Evolutionary conservation across 2,329 filamentous ascomycete genomes (phyloP).

Genomic region (Colletotrichum coccodes): DNA sequence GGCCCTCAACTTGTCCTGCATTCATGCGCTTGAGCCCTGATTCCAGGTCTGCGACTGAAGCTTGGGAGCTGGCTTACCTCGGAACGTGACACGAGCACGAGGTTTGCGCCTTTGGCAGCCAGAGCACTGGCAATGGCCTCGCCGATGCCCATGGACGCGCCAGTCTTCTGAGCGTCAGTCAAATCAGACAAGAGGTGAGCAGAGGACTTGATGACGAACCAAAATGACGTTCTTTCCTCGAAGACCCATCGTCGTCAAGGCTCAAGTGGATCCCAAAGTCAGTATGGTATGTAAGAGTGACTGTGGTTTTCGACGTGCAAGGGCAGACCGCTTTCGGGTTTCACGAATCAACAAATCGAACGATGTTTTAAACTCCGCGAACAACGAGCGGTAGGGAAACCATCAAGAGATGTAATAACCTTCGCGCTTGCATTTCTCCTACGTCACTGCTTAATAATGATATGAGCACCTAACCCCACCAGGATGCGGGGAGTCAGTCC

Average conservation of each 20-base stretch:
- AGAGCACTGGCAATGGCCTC: slow-evolving; percentile 52
- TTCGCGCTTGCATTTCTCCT: background rate
- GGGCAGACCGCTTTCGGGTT: background rate
- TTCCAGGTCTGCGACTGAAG: background rate
- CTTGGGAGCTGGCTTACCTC: slow-evolving; percentile 26
- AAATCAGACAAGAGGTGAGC: slow-evolving; percentile 8
- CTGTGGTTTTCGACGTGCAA: background rate
- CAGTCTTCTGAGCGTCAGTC: slow-evolving; percentile 38
- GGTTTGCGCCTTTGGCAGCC: slow-evolving; percentile 48
- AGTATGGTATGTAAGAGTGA: too few species aligned
- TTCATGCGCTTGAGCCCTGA: background rate
- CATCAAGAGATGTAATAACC: background rate
- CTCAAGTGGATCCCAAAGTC: too few species aligned
- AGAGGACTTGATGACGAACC: background rate
- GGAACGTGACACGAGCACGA: slow-evolving; percentile 54
- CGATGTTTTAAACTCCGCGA: background rate
- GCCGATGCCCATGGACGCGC: slow-evolving; percentile 59
- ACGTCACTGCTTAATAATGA: background rate
- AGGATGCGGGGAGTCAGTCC: too few species aligned
- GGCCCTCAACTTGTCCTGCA: slow-evolving; percentile 35
- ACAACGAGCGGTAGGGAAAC: too few species aligned
- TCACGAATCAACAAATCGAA: too few species aligned
- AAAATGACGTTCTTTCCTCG: slow-evolving; percentile 5
- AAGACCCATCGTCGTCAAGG: background rate
- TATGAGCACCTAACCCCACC: background rate